These are phyloP conservation scores for Saccharomyces hybrid DNA, from an alignment of 1,139 yeast species.

Conservation along the genomic window DNA sequence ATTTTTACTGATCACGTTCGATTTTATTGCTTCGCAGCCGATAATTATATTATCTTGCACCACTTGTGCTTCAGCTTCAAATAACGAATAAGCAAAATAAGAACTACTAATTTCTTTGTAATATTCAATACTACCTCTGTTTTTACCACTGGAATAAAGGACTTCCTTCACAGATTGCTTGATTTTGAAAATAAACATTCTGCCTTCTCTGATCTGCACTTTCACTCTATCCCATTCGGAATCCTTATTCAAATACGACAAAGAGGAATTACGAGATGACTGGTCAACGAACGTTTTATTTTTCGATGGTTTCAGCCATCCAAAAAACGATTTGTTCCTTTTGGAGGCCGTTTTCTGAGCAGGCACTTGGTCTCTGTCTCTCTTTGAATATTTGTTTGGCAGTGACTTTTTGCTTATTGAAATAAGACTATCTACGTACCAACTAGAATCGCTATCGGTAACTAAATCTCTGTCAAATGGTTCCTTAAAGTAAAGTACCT, in stretches of 20 bases:
- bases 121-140: slow-evolving; percentile 30
- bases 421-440: slow-evolving; percentile 22
- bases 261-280: slow-evolving; percentile 5
- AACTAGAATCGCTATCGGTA: slow-evolving; percentile 13
- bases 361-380: background rate
- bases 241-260: slow-evolving; percentile 16
- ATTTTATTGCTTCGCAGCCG: slow-evolving; percentile 5
- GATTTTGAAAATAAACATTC: slow-evolving; percentile 20
- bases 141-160: slow-evolving; percentile 11
- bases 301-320: slow-evolving; percentile 12
- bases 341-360: background rate
- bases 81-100: slow-evolving; percentile 18
- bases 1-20: slow-evolving; percentile 2
- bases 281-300: background rate
- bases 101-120: slow-evolving; percentile 21
- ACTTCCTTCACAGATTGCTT: slow-evolving; percentile 1
- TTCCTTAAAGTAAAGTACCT: slow-evolving; percentile 20
- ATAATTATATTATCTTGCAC: slow-evolving; percentile 25
- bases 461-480: slow-evolving; percentile 16
- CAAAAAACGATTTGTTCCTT: slow-evolving; percentile 7
- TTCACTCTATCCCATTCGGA: slow-evolving; percentile 19
- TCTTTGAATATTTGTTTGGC: background rate
- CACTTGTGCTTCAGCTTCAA: slow-evolving; percentile 20
- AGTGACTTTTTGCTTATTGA: slow-evolving; percentile 6
- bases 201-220: slow-evolving; percentile 22